Percentiles rank a stretch among this genome's conserved stretches.
These are phyloP conservation scores for Boletus sp. DNA, from an alignment of 768 basidiomycete species.

Conservation along the genomic window DNA sequence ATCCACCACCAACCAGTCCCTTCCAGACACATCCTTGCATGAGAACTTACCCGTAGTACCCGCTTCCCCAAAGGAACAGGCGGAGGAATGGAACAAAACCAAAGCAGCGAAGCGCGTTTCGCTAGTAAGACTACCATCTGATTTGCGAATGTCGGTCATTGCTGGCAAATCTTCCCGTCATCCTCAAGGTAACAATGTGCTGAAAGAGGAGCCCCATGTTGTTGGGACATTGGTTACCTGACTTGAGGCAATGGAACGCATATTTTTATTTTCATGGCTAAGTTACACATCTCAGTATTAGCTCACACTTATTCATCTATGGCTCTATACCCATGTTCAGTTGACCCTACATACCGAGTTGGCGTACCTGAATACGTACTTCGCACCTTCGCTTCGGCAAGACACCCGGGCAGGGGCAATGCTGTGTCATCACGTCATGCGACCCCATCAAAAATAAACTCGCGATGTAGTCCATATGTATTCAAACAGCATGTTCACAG, in stretches of 20 bases:
- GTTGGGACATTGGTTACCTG: constrained; percentile 3
- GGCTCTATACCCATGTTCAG: constrained; percentile 3
- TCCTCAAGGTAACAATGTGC: not conserved
- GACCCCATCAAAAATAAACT: constrained; percentile 3
- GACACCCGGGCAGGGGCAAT: not conserved
- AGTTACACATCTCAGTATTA: constrained; percentile 1
- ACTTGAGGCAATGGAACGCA: not conserved
- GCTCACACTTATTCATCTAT: constrained; percentile 8
- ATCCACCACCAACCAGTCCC: constrained; percentile 18
- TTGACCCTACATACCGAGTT: not conserved
- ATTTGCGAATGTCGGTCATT: constrained; percentile 33
- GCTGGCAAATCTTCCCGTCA: constrained; percentile 16
- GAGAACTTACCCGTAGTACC: constrained; percentile 47
- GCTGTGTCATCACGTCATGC: constrained; percentile 1
- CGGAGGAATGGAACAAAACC: constrained; percentile 89
- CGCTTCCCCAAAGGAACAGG: constrained; percentile 60
- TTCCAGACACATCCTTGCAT: constrained; percentile 32
- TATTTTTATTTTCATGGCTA: constrained; percentile 8
- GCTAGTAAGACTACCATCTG: constrained; percentile 69
- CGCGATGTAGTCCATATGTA: not conserved
- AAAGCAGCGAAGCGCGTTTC: constrained; percentile 84
- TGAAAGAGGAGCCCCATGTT: constrained; percentile 11
- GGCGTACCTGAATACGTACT: not conserved
- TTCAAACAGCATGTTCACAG: not conserved
- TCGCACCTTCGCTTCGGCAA: not conserved